Base-by-base conservation (phyloP, 306 rosid genomes). In the Medicago arabica region DNA sequence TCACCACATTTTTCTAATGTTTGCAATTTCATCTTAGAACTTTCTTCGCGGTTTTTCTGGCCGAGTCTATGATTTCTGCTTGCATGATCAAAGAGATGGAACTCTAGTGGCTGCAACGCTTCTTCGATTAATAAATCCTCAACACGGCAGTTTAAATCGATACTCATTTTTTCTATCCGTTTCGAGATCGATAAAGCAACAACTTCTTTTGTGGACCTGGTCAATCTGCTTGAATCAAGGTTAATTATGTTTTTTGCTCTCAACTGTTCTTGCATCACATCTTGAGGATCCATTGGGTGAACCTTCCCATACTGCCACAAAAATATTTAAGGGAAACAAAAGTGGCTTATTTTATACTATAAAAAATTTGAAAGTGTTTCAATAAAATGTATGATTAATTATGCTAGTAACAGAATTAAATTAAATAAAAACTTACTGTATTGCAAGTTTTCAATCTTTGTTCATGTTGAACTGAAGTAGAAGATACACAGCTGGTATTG, bases 251-350 rank as follows among this genome's bases (percentile, higher is more conserved):
- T 62, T 31, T 8, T 36, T 9, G 6, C 8, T 15, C 36, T 73
- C 69, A 70, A 58, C 36, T 69, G 73, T 71, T 83, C 85, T 61
- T 70, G 83, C 70, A 71, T 78, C 74, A 41, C 75, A 73, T 73
- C 74, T 50, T 82, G 86, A 74, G 66, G 74, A 66, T 86, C 89
- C 78, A 87, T 73, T 55, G 87, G 88, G 72, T 86, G 90, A 66
- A 91, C 80, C 80, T 81, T 88, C 75, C 77, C 87, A 91, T 77
- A 79, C 93, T 87, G 84, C 71, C 69, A 83, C 46, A 53, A 76
- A 46, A 77, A 38, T 73, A 67, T 9, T 65, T n/a, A 72, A 17
- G 31, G 23, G 23, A 78, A 67, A 47, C 23, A 57, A 50, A 50
- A 25, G 71, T 59, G 38, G 60, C 76, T 71, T 66, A 66, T 50